phyloP scores from a whole-genome alignment of 164 flowering plant genomes.

The Vitis rupestris region DNA sequence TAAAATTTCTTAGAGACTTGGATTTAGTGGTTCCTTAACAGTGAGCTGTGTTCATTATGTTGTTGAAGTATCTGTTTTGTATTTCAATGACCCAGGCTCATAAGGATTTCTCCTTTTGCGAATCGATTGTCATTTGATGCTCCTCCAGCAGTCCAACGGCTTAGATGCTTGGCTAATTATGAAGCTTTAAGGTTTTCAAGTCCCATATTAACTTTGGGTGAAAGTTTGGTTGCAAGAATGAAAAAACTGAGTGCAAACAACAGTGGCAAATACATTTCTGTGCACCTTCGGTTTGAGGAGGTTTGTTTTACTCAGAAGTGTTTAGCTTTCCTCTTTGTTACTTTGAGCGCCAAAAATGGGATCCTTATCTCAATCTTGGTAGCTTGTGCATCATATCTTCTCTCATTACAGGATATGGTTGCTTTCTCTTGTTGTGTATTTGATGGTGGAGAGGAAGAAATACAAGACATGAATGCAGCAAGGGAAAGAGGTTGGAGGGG shows the following conservation, averaged over 20 bases:
- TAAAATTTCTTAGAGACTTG: no score
- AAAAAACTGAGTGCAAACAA: conserved; percentile 62
- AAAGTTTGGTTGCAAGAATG: conserved; percentile 79
- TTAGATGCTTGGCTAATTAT: conserved; percentile 94
- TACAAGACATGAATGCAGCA: conserved; percentile 75
- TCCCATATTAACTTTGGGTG: conserved; percentile 62
- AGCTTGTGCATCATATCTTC: not conserved
- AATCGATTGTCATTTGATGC: conserved; percentile 88
- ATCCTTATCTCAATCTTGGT: not conserved
- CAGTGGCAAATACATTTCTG: conserved; percentile 84
- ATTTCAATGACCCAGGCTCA: conserved; percentile 47
- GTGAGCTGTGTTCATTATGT: not conserved
- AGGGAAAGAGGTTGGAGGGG: conserved; percentile 98
- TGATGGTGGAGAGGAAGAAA: conserved; percentile 88
- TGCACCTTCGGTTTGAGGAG: conserved; percentile 98
- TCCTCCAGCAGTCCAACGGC: conserved; percentile 85
- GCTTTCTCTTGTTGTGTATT: conserved; percentile 96
- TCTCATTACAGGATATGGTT: conserved; percentile 82
- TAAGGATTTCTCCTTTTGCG: conserved; percentile 97
- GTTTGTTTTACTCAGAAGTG: conserved; percentile 28
- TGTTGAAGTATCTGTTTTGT: not conserved
- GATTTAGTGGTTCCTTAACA: no score
- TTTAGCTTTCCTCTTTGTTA: not conserved
- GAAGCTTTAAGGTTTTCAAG: conserved; percentile 79
- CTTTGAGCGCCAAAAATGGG: not conserved